phyloP scores from a whole-genome alignment of 441 rosid species.

The Gossypium lobatum region DNA sequence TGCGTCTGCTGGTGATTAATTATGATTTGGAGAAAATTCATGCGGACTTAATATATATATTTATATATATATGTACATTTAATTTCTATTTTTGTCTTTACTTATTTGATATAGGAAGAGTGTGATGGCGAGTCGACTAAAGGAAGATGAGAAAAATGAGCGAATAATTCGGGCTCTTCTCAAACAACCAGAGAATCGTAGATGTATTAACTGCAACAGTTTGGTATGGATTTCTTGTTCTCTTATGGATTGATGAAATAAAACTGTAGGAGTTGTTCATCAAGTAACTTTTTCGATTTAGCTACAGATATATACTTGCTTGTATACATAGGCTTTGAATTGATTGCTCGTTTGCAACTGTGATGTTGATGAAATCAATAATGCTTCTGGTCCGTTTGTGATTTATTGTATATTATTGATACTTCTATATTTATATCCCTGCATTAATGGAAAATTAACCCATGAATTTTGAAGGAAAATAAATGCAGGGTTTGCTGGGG shows the following conservation, averaged over 20 bases:
- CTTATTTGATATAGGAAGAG: constrained; percentile 17
- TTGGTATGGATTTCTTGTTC: constrained; percentile 45
- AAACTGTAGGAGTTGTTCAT: not conserved
- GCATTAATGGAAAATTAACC: not conserved
- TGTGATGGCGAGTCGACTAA: constrained; percentile 66
- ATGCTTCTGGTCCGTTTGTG: not conserved
- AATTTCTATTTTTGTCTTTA: not conserved
- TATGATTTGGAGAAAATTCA: not conserved
- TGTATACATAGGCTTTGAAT: not conserved
- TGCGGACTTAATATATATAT: not conserved
- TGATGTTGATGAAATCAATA: not conserved
- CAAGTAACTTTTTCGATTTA: not conserved
- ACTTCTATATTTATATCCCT: not conserved
- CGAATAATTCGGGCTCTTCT: constrained; percentile 73
- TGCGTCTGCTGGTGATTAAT: not conserved
- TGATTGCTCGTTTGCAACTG: not conserved
- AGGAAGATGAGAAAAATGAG: constrained; percentile 88
- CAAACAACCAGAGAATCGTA: constrained; percentile 75
- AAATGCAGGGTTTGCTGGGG: not conserved
- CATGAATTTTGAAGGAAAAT: not conserved
- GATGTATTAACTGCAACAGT: constrained; percentile 89
- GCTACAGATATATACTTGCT: not conserved
- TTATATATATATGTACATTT: too few species aligned
- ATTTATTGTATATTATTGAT: not conserved
- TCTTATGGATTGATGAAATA: not conserved